Evolutionary conservation across 768 basidiomycete species (phyloP).

Genomic region (Lactarius evosmus): DNA sequence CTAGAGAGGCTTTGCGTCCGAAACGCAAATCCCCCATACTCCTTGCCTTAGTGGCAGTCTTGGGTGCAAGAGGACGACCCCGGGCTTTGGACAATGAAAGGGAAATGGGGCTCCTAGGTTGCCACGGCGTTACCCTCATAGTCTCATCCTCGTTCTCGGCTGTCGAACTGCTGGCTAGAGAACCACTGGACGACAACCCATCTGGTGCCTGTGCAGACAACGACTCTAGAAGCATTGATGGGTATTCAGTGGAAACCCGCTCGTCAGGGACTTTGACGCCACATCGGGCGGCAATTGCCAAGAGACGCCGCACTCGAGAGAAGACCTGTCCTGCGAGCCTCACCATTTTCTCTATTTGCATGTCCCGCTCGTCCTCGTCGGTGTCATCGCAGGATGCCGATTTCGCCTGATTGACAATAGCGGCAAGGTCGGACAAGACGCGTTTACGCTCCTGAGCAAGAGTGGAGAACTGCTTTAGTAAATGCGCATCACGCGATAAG

Average conservation of each 20-base stretch:
- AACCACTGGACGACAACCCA: constrained; percentile 3
- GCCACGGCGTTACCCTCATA: constrained; percentile 9
- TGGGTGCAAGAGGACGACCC: constrained; percentile 29
- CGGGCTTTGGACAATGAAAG: constrained; percentile 9
- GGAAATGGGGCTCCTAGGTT: constrained; percentile 27
- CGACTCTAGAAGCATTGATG: constrained; percentile 25
- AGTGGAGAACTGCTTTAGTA: constrained; percentile 60
- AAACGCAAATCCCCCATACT: constrained; percentile 53
- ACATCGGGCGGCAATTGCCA: constrained; percentile 72
- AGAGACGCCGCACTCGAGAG: constrained; percentile 72
- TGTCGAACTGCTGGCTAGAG: constrained; percentile 13
- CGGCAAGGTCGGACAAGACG: constrained; percentile 76
- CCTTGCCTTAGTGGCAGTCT: constrained; percentile 43
- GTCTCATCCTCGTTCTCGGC: constrained; percentile 26
- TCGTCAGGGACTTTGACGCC: constrained; percentile 60
- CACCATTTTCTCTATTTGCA: constrained; percentile 75
- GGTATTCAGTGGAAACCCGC: constrained; percentile 20
- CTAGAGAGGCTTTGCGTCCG: constrained; percentile 35
- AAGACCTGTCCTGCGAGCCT: constrained; percentile 78
- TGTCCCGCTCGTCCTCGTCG: constrained; percentile 47
- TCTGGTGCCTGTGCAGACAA: constrained; percentile 24
- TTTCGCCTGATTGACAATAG: constrained; percentile 77
- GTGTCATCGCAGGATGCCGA: constrained; percentile 53
- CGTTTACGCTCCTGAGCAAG: constrained; percentile 78
- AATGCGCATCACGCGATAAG: constrained; percentile 72